phyloP scores from a whole-genome alignment of 257 asterid genomes.

The Apocynum venetum region DNA sequence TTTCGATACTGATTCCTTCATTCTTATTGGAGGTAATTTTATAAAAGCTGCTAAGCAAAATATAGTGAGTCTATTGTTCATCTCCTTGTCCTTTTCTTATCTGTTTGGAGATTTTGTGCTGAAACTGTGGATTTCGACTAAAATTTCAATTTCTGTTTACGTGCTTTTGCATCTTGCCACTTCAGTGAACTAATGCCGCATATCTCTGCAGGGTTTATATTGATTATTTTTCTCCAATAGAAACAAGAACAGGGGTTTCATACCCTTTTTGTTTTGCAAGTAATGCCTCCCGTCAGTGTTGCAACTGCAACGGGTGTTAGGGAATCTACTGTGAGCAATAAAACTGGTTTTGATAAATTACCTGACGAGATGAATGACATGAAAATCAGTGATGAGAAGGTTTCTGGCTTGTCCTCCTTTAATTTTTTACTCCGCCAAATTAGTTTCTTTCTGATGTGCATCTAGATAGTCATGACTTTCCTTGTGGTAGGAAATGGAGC shows the following conservation, averaged over 20 bases:
- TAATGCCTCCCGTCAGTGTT: conserved; percentile 40
- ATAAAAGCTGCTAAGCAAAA: neutral
- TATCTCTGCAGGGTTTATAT: neutral
- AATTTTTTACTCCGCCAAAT: too few relatives aligned
- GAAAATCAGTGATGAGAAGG: conserved; percentile 66
- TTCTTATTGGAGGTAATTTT: neutral
- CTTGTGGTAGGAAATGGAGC: conserved; percentile 61
- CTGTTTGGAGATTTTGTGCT: neutral
- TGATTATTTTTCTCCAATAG: conserved; percentile 10
- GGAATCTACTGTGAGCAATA: conserved; percentile 36
- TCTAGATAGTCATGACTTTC: neutral
- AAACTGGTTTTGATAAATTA: conserved; percentile 37
- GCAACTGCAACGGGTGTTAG: conserved; percentile 37
- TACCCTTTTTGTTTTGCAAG: neutral
- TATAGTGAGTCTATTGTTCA: neutral
- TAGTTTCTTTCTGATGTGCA: neutral
- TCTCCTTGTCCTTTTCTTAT: neutral
- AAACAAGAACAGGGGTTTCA: conserved; percentile 17
- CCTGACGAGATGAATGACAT: conserved; percentile 58
- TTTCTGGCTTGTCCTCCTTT: neutral
- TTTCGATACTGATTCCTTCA: neutral
- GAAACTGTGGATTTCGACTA: neutral
- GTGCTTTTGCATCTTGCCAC: neutral
- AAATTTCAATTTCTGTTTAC: neutral
- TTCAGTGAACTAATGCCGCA: neutral